These are phyloP conservation scores for Umbellularia californica DNA, from an alignment of 164 flowering plant species.

Conservation along the genomic window DNA sequence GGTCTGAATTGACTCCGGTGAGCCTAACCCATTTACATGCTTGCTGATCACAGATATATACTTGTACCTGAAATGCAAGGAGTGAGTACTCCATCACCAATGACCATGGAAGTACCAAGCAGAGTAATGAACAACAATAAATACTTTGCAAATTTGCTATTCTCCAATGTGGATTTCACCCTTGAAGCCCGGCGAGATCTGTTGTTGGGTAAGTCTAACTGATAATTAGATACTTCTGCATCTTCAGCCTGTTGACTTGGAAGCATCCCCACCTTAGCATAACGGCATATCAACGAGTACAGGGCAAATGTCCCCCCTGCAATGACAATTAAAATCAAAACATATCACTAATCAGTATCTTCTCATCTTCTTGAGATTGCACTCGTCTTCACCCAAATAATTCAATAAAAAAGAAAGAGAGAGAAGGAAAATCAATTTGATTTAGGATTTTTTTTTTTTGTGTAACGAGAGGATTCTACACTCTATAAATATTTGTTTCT, in stretches of 20 bases:
- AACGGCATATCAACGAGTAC: conserved; percentile 27
- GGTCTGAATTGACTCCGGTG: no score
- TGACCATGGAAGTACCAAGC: conserved; percentile 32
- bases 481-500: no score
- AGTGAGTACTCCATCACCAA: conserved; percentile 32
- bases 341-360: not conserved
- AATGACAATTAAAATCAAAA: not conserved
- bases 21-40: no score
- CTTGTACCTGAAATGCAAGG: conserved; percentile 33
- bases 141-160: conserved; percentile 17
- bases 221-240: conserved; percentile 18
- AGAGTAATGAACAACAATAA: conserved; percentile 22
- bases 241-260: conserved; percentile 29
- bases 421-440: no score
- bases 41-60: no score
- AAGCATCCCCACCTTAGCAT: conserved; percentile 25
- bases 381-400: no score
- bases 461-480: no score
- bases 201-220: conserved; percentile 16
- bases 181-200: conserved; percentile 18
- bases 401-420: no score
- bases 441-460: no score
- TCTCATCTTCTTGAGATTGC: no score
- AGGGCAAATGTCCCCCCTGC: conserved; percentile 29
- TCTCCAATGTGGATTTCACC: conserved; percentile 20